Percentiles rank a stretch among this genome's conserved stretches.
Conservation (phyloP, 83 land plant genomes). For the Thuja plicata region DNA sequence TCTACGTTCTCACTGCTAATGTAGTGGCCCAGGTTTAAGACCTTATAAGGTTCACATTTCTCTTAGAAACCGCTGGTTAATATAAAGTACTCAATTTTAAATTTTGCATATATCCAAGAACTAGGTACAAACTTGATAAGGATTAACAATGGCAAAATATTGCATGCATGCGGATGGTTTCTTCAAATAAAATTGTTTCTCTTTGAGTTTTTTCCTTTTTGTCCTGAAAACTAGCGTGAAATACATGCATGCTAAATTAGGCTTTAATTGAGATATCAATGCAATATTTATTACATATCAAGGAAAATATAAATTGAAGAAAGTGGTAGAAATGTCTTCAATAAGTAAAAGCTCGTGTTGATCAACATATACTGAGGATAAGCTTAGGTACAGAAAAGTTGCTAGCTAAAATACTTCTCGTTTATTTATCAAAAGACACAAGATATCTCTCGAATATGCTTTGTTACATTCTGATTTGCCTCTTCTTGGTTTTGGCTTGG, state of each 20-base stretch:
- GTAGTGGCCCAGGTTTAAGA: neutral
- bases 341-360: neutral
- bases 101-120: neutral
- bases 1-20: neutral
- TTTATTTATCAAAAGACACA: neutral
- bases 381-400: neutral
- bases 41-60: neutral
- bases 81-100: neutral
- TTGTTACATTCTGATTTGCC: neutral
- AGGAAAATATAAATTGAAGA: neutral
- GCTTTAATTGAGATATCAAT: neutral
- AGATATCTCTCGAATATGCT: neutral
- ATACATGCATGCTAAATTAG: neutral
- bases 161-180: neutral
- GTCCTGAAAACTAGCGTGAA: neutral
- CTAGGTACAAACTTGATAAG: neutral
- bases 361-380: neutral
- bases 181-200: neutral
- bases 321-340: neutral
- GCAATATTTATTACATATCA: neutral
- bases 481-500: constrained; percentile 6
- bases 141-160: neutral
- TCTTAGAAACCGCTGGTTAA: neutral
- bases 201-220: neutral
- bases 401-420: neutral